Conservation (phyloP, 129 eudicot genomes). For the Flaveria ramosissima region DNA sequence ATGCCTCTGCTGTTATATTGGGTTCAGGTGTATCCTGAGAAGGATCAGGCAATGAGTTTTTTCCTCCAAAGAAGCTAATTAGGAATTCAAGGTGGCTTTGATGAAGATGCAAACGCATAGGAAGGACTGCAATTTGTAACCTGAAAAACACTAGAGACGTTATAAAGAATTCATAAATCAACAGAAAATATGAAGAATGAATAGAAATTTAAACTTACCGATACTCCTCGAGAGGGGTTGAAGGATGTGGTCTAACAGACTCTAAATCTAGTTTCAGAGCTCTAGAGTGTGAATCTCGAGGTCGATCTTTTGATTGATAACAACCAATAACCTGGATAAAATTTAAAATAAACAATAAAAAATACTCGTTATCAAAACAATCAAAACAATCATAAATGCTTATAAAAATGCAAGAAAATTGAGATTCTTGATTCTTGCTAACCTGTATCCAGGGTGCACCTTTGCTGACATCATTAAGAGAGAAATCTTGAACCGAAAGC, state of each 20-base stretch:
- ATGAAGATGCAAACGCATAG: slow-evolving; percentile 93
- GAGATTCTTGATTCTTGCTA: not conserved
- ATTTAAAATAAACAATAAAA: not conserved
- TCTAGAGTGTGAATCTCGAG: slow-evolving; percentile 70
- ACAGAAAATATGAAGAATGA: not conserved
- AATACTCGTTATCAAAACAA: not conserved
- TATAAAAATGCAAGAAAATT: not conserved
- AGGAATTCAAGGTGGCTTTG: slow-evolving; percentile 90
- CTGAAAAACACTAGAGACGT: slow-evolving; percentile 41
- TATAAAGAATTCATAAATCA: slow-evolving; percentile 2
- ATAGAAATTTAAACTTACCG: slow-evolving; percentile 48
- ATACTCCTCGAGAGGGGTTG: slow-evolving; percentile 88
- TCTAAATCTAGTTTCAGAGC: slow-evolving; percentile 79
- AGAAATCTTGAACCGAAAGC: slow-evolving; percentile 62
- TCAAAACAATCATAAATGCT: not conserved
- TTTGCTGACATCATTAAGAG: slow-evolving; percentile 66
- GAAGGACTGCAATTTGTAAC: slow-evolving; percentile 72
- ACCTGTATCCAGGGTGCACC: slow-evolving; percentile 95
- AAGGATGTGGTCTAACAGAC: slow-evolving; percentile 86
- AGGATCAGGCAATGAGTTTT: slow-evolving; percentile 40
- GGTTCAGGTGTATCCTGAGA: slow-evolving; percentile 38
- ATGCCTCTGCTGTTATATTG: slow-evolving; percentile 69
- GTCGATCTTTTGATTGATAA: slow-evolving; percentile 76
- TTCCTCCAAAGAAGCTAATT: slow-evolving; percentile 79
- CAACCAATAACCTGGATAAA: slow-evolving; percentile 66